Percentiles rank a stretch among this genome's conserved stretches.
Conservation (phyloP, 441 rosid species). For the Brassica hybrid region DNA sequence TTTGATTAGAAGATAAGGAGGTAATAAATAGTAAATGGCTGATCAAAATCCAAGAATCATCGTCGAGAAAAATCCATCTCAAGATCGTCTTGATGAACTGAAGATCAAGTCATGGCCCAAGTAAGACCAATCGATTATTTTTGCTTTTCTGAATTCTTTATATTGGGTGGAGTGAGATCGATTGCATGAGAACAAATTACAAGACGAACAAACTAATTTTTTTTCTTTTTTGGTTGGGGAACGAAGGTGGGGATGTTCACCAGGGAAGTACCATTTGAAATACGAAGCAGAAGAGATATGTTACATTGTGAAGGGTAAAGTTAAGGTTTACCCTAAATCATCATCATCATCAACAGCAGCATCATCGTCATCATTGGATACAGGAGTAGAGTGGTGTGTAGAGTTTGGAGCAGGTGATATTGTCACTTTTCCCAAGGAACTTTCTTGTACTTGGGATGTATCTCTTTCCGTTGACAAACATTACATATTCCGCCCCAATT, state of each 20-base stretch:
- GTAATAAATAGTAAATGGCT: constrained; percentile 40
- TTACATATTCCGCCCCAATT: constrained; percentile 73
- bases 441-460: constrained; percentile 94
- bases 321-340: constrained; percentile 72
- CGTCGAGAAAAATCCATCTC: constrained; percentile 74
- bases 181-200: background rate
- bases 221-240: background rate
- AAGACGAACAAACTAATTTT: background rate
- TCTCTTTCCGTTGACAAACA: constrained; percentile 84
- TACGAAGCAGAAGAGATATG: constrained; percentile 95
- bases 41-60: constrained; percentile 53
- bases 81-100: constrained; percentile 64
- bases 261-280: constrained; percentile 82
- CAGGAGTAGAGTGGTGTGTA: constrained; percentile 48
- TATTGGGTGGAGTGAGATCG: background rate
- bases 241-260: constrained; percentile 88
- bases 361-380: constrained; percentile 22
- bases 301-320: constrained; percentile 81
- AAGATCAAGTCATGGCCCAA: constrained; percentile 98
- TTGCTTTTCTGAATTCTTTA: background rate
- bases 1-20: background rate
- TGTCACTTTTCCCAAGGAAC: constrained; percentile 79
- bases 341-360: constrained; percentile 40
- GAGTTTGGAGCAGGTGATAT: constrained; percentile 98
- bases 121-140: constrained; percentile 48